phyloP scores from a whole-genome alignment of 352 stramenopile species.

The Aphanomyces astaci region DNA sequence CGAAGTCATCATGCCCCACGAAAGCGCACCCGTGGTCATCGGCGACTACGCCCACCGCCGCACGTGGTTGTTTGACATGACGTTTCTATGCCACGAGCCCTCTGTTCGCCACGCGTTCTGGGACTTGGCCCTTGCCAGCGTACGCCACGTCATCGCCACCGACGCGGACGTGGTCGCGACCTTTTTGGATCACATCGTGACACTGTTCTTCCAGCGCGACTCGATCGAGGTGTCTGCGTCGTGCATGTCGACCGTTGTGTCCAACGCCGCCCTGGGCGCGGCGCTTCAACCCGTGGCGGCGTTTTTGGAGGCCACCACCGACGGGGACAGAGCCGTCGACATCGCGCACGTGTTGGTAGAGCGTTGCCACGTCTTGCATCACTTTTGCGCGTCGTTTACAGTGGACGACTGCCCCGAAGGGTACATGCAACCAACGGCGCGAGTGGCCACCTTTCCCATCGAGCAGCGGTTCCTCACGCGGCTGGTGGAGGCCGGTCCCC shows the following conservation, averaged over 20 bases:
- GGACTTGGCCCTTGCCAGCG: constrained; percentile 25
- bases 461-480: background rate
- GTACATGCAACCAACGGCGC: constrained; percentile 4
- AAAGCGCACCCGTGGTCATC: background rate
- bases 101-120: constrained; percentile 31
- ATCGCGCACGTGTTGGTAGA: background rate
- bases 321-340: background rate
- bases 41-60: constrained; percentile 24
- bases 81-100: constrained; percentile 35
- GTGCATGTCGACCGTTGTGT: background rate
- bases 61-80: constrained; percentile 54
- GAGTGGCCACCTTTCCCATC: background rate
- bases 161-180: background rate
- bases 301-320: constrained; percentile 29
- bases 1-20: background rate
- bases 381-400: constrained; percentile 2
- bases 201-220: constrained; percentile 39
- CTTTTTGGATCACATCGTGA: constrained; percentile 26
- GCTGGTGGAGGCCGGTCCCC: background rate
- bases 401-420: constrained; percentile 2
- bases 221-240: constrained; percentile 33
- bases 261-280: constrained; percentile 8
- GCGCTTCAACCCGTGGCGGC: constrained; percentile 28
- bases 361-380: background rate
- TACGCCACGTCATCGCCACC: constrained; percentile 20